These are phyloP conservation scores for Drechslera avenae DNA, from an alignment of 2,329 filamentous ascomycete species.

Conservation along the genomic window DNA sequence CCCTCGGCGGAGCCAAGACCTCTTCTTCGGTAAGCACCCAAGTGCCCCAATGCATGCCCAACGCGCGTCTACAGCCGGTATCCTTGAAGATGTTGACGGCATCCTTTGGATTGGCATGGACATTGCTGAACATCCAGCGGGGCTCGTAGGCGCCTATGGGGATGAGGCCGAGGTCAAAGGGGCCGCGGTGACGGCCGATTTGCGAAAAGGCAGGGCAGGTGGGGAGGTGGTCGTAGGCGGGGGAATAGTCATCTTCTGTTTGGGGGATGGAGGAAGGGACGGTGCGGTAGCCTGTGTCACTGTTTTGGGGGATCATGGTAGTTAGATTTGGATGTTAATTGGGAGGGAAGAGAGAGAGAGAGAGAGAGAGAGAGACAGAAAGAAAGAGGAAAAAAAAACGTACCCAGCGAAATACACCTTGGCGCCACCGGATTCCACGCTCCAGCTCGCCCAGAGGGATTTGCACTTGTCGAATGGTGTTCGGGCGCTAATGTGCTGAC, in stretches of 20 bases:
- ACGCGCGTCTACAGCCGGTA: slow-evolving; percentile 74
- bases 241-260: slow-evolving; percentile 72
- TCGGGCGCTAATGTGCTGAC: slow-evolving; percentile 80
- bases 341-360: too few species aligned
- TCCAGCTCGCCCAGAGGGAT: slow-evolving; percentile 91
- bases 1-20: slow-evolving; percentile 77
- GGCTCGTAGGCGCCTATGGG: slow-evolving; percentile 90
- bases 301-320: slow-evolving; percentile 42
- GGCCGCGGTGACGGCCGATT: slow-evolving; percentile 78
- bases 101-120: slow-evolving; percentile 88
- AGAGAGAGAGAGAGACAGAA: too few species aligned
- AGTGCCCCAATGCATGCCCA: slow-evolving; percentile 90
- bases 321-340: too few species aligned
- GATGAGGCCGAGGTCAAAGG: slow-evolving; percentile 89
- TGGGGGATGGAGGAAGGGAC: slow-evolving; percentile 68
- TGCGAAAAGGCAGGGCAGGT: slow-evolving; percentile 82
- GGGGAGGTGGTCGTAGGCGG: slow-evolving; percentile 67
- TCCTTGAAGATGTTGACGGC: slow-evolving; percentile 88
- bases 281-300: slow-evolving; percentile 87
- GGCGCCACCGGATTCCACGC: slow-evolving; percentile 71
- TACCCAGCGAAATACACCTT: slow-evolving; percentile 82
- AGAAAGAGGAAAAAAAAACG: too few species aligned
- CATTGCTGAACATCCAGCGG: slow-evolving; percentile 72
- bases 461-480: slow-evolving; percentile 70
- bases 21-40: slow-evolving; percentile 88